phyloP scores from a whole-genome alignment of 78 protist species.

The Reticulomyxa filosa region DNA sequence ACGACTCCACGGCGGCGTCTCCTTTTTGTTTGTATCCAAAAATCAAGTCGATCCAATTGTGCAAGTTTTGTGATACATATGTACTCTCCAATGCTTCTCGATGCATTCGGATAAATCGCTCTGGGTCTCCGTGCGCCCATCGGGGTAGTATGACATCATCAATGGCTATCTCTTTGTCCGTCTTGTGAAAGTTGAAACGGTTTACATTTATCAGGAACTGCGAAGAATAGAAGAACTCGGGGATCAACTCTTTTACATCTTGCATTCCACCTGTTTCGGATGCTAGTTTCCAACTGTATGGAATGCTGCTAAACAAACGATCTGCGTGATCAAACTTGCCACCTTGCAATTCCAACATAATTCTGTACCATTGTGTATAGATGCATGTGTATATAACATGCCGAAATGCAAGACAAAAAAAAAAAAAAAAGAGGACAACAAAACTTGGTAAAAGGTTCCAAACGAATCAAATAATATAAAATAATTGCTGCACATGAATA shows the following conservation, averaged over 20 bases:
- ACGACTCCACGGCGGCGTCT: no score
- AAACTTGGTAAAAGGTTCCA: constrained; percentile 71
- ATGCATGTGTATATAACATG: no score
- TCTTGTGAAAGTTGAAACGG: constrained; percentile 4
- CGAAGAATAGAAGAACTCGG: constrained; percentile 52
- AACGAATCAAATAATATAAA: constrained; percentile 55
- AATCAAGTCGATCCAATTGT: constrained; percentile 87
- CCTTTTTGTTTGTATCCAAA: constrained; percentile 88
- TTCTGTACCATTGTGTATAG: no score
- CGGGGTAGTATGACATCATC: constrained; percentile 55
- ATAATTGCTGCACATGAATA: constrained; percentile 42
- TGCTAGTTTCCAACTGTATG: constrained; percentile 39
- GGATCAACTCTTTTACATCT: constrained; percentile 45
- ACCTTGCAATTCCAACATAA: constrained; percentile 35
- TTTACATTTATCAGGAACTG: constrained; percentile 19
- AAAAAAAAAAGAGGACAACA: no score
- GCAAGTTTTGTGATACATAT: constrained; percentile 54
- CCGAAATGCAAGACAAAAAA: no score
- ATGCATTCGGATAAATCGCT: constrained; percentile 40
- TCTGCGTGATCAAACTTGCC: constrained; percentile 81
- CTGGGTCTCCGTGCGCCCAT: no score
- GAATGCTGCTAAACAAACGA: constrained; percentile 61
- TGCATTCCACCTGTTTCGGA: neutral
- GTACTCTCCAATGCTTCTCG: constrained; percentile 46
- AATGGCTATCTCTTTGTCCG: constrained; percentile 1